Percentiles rank a stretch among this genome's conserved stretches.
Conservation (phyloP, 805 yeast genomes). For the Yarrowia alimentaria region DNA sequence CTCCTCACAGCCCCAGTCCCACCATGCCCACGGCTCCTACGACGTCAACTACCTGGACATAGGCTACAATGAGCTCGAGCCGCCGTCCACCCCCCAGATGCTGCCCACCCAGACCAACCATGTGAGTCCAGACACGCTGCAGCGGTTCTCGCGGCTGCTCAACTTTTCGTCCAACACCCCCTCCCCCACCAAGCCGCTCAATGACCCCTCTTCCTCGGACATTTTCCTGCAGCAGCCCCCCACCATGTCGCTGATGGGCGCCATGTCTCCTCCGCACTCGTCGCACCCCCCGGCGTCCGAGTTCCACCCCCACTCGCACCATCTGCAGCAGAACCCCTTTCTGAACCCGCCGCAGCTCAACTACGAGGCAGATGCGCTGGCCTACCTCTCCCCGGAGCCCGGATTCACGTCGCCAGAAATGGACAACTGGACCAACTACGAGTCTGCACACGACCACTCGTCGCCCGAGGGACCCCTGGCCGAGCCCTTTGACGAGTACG, state of each 20-base stretch:
- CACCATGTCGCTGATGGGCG: slow-evolving; percentile 20
- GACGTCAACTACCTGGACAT: slow-evolving; percentile 24
- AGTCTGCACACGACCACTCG: slow-evolving; percentile 8
- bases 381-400: slow-evolving; percentile 22
- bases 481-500: slow-evolving; percentile 24
- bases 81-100: slow-evolving; percentile 23
- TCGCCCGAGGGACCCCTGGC: slow-evolving; percentile 14
- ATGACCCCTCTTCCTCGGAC: slow-evolving; percentile 8
- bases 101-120: slow-evolving; percentile 13
- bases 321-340: slow-evolving; percentile 17
- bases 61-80: slow-evolving; percentile 24
- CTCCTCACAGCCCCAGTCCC: neutral
- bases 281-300: slow-evolving; percentile 25
- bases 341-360: slow-evolving; percentile 20
- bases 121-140: slow-evolving; percentile 21
- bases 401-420: slow-evolving; percentile 25
- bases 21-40: neutral
- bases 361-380: slow-evolving; percentile 24
- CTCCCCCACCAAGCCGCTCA: slow-evolving; percentile 23
- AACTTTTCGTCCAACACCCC: slow-evolving; percentile 21
- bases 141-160: slow-evolving; percentile 18
- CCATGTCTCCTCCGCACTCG: slow-evolving; percentile 25
- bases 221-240: slow-evolving; percentile 24
- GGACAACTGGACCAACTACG: slow-evolving; percentile 26
- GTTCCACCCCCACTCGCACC: slow-evolving; percentile 9